Percentiles rank a stretch among this genome's conserved stretches.
Evolutionary conservation across 345 rosid genomes (phyloP).

Genomic region (Capsella bursapastoris): DNA sequence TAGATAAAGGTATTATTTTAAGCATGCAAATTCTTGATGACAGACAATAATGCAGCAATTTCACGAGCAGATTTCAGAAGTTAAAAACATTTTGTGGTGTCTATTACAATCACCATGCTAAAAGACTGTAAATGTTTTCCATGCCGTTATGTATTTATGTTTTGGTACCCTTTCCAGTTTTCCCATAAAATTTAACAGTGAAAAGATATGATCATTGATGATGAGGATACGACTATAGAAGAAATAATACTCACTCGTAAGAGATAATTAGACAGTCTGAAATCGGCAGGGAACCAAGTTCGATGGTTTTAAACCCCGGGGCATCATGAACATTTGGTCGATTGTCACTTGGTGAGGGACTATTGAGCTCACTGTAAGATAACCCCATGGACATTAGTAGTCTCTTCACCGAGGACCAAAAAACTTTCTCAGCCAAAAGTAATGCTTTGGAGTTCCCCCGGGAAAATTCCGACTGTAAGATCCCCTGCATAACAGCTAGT

Average conservation of each 20-base stretch:
- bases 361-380: constrained; percentile 50
- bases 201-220: constrained; percentile 11
- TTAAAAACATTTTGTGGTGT: constrained; percentile 1
- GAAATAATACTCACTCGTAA: constrained; percentile 55
- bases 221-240: constrained; percentile 16
- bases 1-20: constrained; percentile 6
- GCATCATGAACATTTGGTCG: constrained; percentile 40
- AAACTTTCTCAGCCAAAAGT: constrained; percentile 56
- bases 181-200: background rate
- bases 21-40: constrained; percentile 27
- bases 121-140: constrained; percentile 5
- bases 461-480: constrained; percentile 49
- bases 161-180: constrained; percentile 9
- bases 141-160: constrained; percentile 10
- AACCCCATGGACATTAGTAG: constrained; percentile 56
- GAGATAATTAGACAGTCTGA: constrained; percentile 59
- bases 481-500: constrained; percentile 51
- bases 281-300: constrained; percentile 42
- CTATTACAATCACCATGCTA: constrained; percentile 17
- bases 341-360: constrained; percentile 38
- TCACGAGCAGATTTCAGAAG: constrained; percentile 1
- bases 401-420: constrained; percentile 59
- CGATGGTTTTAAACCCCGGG: constrained; percentile 22
- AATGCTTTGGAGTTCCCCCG: constrained; percentile 48
- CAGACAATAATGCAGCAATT: constrained; percentile 7